Evolutionary conservation across 495 filamentous ascomycete species (phyloP).

Genomic region (Amorphotheca resinae): DNA sequence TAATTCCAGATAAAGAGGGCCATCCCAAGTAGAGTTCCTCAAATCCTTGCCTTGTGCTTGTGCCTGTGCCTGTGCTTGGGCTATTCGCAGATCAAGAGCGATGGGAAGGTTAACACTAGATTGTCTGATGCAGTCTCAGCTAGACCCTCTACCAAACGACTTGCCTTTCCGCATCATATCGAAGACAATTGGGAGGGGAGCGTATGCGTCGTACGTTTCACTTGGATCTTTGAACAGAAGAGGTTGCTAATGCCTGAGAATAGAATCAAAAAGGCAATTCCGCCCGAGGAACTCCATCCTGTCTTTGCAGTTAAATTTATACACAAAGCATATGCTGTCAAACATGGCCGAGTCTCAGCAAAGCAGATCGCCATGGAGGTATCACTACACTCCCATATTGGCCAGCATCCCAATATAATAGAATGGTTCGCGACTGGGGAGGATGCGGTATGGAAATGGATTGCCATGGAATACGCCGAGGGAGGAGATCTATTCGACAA

Average conservation of each 20-base stretch:
- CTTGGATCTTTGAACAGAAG: background rate
- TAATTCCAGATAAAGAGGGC: conserved; percentile 3
- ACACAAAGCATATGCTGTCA: conserved; percentile 85
- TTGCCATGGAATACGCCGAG: conserved; percentile 93
- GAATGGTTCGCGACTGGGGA: conserved; percentile 80
- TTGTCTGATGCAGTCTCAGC: conserved; percentile 53
- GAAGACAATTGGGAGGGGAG: conserved; percentile 89
- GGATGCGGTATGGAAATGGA: conserved; percentile 88
- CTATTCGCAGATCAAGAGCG: too few relatives aligned
- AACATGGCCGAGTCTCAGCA: conserved; percentile 74
- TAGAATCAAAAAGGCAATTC: conserved; percentile 90
- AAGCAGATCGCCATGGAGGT: conserved; percentile 86
- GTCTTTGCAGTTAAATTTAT: conserved; percentile 98
- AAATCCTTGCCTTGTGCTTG: background rate
- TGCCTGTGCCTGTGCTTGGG: background rate
- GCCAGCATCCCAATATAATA: conserved; percentile 85
- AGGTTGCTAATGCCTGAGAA: conserved; percentile 18
- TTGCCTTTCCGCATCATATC: conserved; percentile 92
- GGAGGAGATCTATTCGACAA: conserved; percentile 98
- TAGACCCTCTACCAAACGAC: conserved; percentile 72
- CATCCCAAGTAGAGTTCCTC: background rate
- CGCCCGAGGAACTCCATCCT: conserved; percentile 50
- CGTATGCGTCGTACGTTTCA: conserved; percentile 94
- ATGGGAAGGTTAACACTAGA: conserved; percentile 21
- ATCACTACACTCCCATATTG: conserved; percentile 73